Evolutionary conservation across 768 basidiomycete genomes (phyloP).

Genomic region (Leccinellum albellum): DNA sequence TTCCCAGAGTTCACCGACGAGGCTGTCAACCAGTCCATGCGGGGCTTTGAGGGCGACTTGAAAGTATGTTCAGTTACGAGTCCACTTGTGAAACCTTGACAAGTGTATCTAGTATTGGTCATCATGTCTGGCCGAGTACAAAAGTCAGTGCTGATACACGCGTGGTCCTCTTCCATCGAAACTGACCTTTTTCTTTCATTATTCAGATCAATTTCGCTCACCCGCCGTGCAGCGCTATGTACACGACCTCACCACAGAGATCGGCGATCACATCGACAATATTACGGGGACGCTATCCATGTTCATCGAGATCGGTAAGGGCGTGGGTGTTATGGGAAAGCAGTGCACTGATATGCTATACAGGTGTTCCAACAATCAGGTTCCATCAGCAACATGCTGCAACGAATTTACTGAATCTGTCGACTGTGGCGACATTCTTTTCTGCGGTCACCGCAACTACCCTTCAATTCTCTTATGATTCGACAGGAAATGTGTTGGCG

Average conservation of each 20-base stretch:
- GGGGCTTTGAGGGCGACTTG: slow-evolving; percentile 48
- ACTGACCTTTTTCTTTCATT: slow-evolving; percentile 6
- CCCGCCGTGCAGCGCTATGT: slow-evolving; percentile 53
- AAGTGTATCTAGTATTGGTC: slow-evolving; percentile 45
- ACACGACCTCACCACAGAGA: slow-evolving; percentile 49
- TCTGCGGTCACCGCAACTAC: slow-evolving; percentile 51
- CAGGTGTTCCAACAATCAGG: slow-evolving; percentile 53
- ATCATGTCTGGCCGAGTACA: slow-evolving; percentile 46
- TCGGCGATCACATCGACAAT: slow-evolving; percentile 52
- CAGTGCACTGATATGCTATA: slow-evolving; percentile 27
- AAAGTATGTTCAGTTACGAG: slow-evolving; percentile 33
- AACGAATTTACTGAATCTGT: slow-evolving; percentile 45
- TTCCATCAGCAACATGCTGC: slow-evolving; percentile 53
- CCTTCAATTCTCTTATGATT: slow-evolving; percentile 43
- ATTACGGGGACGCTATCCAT: slow-evolving; percentile 48
- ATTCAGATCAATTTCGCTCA: slow-evolving; percentile 46
- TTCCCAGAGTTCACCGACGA: slow-evolving; percentile 57
- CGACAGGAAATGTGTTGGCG: slow-evolving; percentile 33
- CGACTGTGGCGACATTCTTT: slow-evolving; percentile 54
- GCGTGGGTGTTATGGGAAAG: slow-evolving; percentile 11
- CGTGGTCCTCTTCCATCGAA: neutral
- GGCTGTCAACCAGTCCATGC: slow-evolving; percentile 46
- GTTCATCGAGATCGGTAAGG: slow-evolving; percentile 53
- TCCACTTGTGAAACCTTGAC: slow-evolving; percentile 7
- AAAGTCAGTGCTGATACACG: slow-evolving; percentile 31